Evolutionary conservation across 129 eudicot species (phyloP), one percentile per base, ranked within the genome.

Genomic region (Lactuca saligna): DNA sequence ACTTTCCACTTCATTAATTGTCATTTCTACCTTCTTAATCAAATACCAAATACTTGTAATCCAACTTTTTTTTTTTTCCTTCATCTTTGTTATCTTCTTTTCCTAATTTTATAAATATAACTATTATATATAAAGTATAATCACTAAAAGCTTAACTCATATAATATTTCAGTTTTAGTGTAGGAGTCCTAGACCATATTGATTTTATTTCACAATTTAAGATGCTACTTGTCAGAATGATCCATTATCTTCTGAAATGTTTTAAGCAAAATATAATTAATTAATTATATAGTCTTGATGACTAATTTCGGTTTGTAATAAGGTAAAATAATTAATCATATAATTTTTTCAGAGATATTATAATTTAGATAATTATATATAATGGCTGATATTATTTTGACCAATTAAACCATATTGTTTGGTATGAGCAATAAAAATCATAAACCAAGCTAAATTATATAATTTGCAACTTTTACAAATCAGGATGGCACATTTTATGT

Each of bases 21-120:
- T 13, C 61, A 20, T 57, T 25, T 25, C 68, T 51, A 61, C 9
- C 46, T 44, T 59, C 14, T 9, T 33, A 33, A 65, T 41, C 70
- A 65, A 65, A 48, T 51, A 65, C 57, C 70, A 65, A 65, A 48
- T 65, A 48, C 57, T 65, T 65, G 70, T 25, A 64, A 56, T 54
- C 56, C 56, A 20, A 20, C 57, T 65, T 37, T 3, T 3, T 16
- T 8, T 62, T 62, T 3, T 57, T 65, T 37, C 7, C 35, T 8
- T 4, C 29, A 0, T 9, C 34, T 57, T 20, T 57, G 8, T 57
- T 6, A 57, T 25, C 62, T 0, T 3, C 3, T 10, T 57, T 3
- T 10, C 25, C 2, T 38, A 59, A 17, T 33, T 7, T 31, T 58
- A 5, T 7, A 9, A 17, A 7, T 5, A 56, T 57, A 12, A 31